Percentiles rank a stretch among this genome's conserved stretches.
phyloP scores from a whole-genome alignment of 116 monocot genomes.

The Papilionanthe hybrid region DNA sequence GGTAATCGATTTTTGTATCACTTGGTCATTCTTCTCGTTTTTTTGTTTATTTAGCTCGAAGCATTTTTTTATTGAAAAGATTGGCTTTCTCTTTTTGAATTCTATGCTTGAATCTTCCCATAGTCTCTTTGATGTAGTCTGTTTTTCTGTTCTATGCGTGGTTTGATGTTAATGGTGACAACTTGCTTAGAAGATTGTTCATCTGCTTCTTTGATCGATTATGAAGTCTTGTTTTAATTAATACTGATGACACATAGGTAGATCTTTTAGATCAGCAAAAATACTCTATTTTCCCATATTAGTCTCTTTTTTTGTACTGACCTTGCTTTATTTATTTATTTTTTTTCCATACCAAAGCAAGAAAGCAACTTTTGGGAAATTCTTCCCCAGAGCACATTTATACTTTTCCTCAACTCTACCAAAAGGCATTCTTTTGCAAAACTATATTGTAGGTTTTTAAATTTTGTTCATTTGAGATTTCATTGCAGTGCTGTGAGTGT shows the following conservation, averaged over 20 bases:
- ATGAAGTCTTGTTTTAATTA: background rate
- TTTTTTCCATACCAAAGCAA: background rate
- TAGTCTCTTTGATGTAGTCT: background rate
- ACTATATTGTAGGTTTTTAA: background rate
- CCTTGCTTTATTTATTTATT: slow-evolving; percentile 9
- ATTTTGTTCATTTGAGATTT: background rate
- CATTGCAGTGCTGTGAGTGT: no score
- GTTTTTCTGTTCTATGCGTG: background rate
- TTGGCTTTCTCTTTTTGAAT: background rate
- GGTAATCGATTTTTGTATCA: slow-evolving; percentile 10
- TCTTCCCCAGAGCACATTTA: background rate
- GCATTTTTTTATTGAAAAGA: background rate
- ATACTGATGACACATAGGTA: background rate
- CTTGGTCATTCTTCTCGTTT: background rate
- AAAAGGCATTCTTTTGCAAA: background rate
- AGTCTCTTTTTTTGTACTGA: background rate
- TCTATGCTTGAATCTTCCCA: background rate
- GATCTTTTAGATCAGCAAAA: background rate
- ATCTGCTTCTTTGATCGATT: no score
- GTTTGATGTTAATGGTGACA: background rate
- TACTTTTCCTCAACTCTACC: background rate
- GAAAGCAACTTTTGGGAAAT: background rate
- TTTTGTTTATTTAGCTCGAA: background rate
- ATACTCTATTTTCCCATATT: background rate
- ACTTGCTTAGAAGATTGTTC: no score